Evolutionary conservation across 768 basidiomycete genomes (phyloP), one percentile per base, ranked within the genome.

Genomic region (Rhodosporidiobolus sp.): DNA sequence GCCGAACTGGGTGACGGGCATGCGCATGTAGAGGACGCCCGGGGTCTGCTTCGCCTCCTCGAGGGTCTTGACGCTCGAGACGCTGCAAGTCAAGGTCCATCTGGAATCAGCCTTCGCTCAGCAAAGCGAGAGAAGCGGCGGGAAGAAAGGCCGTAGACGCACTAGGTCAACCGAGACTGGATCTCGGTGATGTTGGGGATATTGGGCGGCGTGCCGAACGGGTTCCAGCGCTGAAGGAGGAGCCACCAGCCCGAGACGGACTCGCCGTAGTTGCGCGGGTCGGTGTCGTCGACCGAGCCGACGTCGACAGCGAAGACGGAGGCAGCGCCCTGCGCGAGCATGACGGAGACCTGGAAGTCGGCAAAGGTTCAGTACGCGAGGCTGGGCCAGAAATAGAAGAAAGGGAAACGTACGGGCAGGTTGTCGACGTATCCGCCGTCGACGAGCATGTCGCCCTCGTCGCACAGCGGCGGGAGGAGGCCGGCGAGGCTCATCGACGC

Each of bases 401-500:
- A 32, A n/a, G n/a, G 28, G n/a, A 20, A 19, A 80, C 85, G 66
- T 77, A 91, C 93, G 19, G 93, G 93, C 66, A 94, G 81, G 78
- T 95, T 94, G 80, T 95, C 93, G 53, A 55, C 68, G 70, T 76
- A 80, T 24, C 77, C 76, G 22, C 79, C 78, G 30, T 94, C 93
- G 12, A 94, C 93, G 24, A 95, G 84, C 84, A 95, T 88, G 77
- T 88, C 89, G 5, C 96, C 96, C 75, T 94, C 90, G 78, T 98
- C 94, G 74, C 92, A 95, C 16, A 99, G 82, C 0, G 96, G 96
- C 7, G 96, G 96, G 10, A 99, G 83, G 58, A 99, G 84, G 76
- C 96, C 96, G 58, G 94, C 94, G 75, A 99, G 82, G 2, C 94
- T 92, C 96, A 99, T 99, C 2, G 94, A 97, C 26, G 94, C 96